Percentiles rank a stretch among this genome's conserved stretches.
Conservation (phyloP, 2,329 filamentous ascomycete species). For the Ceratocystis lukuohia region DNA sequence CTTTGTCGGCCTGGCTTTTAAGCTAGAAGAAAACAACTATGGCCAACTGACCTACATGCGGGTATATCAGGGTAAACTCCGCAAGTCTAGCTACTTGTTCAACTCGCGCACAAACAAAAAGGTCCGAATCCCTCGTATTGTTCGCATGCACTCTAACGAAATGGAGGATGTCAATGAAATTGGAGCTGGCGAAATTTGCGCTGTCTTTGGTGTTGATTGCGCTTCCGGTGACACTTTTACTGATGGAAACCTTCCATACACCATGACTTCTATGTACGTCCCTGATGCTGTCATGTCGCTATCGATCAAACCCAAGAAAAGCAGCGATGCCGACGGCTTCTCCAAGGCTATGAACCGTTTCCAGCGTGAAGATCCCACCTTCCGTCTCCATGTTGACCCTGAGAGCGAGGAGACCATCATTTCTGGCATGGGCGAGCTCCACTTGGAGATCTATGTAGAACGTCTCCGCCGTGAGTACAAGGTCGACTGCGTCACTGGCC, state of each 20-base stretch:
- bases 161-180: slow-evolving; percentile 95
- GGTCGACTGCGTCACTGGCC: slow-evolving; percentile 88
- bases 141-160: slow-evolving; percentile 98
- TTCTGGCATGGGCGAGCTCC: slow-evolving; percentile 93
- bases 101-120: slow-evolving; percentile 93
- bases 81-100: slow-evolving; percentile 80
- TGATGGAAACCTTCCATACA: slow-evolving; percentile 80
- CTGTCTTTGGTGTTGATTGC: slow-evolving; percentile 95
- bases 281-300: slow-evolving; percentile 96
- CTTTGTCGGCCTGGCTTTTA: slow-evolving; percentile 93
- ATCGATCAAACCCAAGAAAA: slow-evolving; percentile 91
- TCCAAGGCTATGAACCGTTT: slow-evolving; percentile 98
- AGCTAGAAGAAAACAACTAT: slow-evolving; percentile 97
- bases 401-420: slow-evolving; percentile 97
- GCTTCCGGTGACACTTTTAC: slow-evolving; percentile 97
- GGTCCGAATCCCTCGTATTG: slow-evolving; percentile 90
- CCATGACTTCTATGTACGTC: slow-evolving; percentile 96
- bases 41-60: slow-evolving; percentile 97
- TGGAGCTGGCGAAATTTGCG: slow-evolving; percentile 93
- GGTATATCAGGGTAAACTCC: slow-evolving; percentile 86
- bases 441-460: slow-evolving; percentile 94
- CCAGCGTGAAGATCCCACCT: slow-evolving; percentile 95
- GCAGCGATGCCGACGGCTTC: slow-evolving; percentile 84
- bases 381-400: slow-evolving; percentile 80
- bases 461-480: slow-evolving; percentile 94